These are phyloP conservation scores for Cercophora sp. DNA, from an alignment of 495 filamentous ascomycete species.

Conservation along the genomic window DNA sequence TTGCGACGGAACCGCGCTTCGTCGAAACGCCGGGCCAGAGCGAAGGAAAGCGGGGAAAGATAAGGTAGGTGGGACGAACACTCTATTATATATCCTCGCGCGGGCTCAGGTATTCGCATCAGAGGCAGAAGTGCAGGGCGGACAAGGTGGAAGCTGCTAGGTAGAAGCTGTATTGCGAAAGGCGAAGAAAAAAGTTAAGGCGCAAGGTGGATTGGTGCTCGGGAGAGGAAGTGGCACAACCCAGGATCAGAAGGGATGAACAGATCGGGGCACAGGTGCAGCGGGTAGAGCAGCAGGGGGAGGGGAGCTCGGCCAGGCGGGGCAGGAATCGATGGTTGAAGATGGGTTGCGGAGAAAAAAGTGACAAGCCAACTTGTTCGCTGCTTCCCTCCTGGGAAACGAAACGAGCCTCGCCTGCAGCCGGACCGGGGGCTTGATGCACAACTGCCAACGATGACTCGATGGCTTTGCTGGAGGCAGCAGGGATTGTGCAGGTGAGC, in stretches of 20 bases:
- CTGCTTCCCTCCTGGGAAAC: conserved; percentile 6
- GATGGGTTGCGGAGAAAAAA: too few species aligned
- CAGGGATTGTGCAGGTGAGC: conserved; percentile 8
- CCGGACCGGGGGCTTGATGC: not conserved
- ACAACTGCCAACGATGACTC: conserved; percentile 6
- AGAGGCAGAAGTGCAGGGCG: conserved; percentile 6
- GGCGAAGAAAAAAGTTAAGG: conserved; percentile 32
- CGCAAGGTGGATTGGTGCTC: conserved; percentile 26
- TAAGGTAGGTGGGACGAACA: conserved; percentile 3
- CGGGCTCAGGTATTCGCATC: not conserved
- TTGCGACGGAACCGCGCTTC: conserved; percentile 23
- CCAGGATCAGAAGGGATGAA: too few species aligned
- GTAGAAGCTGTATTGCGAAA: conserved; percentile 11
- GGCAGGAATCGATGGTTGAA: too few species aligned
- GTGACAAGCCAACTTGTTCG: too few species aligned
- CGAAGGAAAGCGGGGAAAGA: conserved; percentile 11
- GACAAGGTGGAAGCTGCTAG: conserved; percentile 13
- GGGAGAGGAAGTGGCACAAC: conserved; percentile 6
- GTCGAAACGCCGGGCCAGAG: not conserved
- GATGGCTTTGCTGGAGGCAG: conserved; percentile 3
- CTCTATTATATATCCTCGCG: conserved; percentile 23
- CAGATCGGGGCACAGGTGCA: too few species aligned
- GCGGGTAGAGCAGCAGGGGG: too few species aligned
- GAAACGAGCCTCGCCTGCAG: not conserved
- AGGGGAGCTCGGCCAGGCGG: too few species aligned